These are phyloP conservation scores for Mucor indicus DNA, from an alignment of 371 early-diverging fungal genomes.

Conservation along the genomic window DNA sequence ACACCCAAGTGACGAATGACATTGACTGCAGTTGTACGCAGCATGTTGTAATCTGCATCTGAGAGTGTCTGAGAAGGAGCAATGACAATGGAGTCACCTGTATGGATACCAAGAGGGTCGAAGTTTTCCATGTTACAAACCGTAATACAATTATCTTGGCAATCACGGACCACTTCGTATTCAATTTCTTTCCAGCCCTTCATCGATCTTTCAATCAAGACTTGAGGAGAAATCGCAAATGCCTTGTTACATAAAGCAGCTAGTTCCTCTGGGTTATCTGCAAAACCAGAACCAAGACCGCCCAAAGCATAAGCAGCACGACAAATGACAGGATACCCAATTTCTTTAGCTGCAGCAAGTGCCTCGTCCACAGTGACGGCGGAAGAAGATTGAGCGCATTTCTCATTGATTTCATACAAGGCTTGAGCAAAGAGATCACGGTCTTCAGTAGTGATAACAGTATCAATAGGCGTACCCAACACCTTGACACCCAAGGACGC, in stretches of 20 bases:
- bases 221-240: slow-evolving; percentile 83
- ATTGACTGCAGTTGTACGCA: slow-evolving; percentile 84
- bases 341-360: slow-evolving; percentile 71
- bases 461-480: slow-evolving; percentile 89
- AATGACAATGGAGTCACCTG: slow-evolving; percentile 95
- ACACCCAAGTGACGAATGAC: slow-evolving; percentile 87
- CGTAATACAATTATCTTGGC: slow-evolving; percentile 90
- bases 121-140: slow-evolving; percentile 99
- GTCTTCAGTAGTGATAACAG: slow-evolving; percentile 91
- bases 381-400: slow-evolving; percentile 78
- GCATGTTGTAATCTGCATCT: slow-evolving; percentile 95
- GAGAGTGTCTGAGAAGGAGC: slow-evolving; percentile 93
- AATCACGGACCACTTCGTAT: slow-evolving; percentile 95
- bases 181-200: slow-evolving; percentile 98
- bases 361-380: slow-evolving; percentile 83
- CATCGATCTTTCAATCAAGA: slow-evolving; percentile 90
- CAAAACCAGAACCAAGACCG: slow-evolving; percentile 95
- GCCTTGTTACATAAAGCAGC: slow-evolving; percentile 75
- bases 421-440: slow-evolving; percentile 90
- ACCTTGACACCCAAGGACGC: slow-evolving; percentile 81
- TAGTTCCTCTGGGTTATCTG: slow-evolving; percentile 78
- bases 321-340: slow-evolving; percentile 91
- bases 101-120: slow-evolving; percentile 95
- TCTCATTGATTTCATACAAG: slow-evolving; percentile 81
- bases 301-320: slow-evolving; percentile 93